Evolutionary conservation across 345 rosid genomes (phyloP), one percentile per base, ranked within the genome.

Genomic region (Lepidium sativum): DNA sequence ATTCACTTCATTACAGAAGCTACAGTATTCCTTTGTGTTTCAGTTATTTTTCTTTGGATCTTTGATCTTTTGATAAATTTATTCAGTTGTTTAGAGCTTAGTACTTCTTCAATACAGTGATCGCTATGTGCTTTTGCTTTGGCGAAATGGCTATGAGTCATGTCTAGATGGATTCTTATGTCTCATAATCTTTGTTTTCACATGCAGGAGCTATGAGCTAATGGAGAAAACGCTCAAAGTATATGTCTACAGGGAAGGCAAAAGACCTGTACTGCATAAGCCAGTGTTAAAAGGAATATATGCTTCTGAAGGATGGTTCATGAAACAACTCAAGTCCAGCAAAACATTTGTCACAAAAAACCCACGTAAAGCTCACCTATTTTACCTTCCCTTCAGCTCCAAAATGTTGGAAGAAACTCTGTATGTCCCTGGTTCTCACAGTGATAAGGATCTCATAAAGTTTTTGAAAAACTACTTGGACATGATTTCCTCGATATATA

Each of bases 251-350:
- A 80, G 53, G 78, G 98, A 92, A 80, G 98, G 98, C 57, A 80
- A 78, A 75, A 82, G 65, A 71, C 97, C 98, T 0, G 72, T 92
- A 55, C 23, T 92, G 21, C 98, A 92, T 70, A 73, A 49, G 59
- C 88, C 97, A 3, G 71, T 78, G 23, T 87, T 89, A 21, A 56
- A 82, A 76, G 98, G 98, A 41, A 89, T 92, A 82, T 92, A 92
- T 69, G 96, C 98, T 59, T 92, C 97, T 9, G 98, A 92, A 63
- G 97, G 98, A 72, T 92, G 98, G 98, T 92, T 92, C 72, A 89
- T 92, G 98, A 92, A 80, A 81, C 83, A 69, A 54, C 72, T 92
- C 63, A 82, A 86, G 70, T 67, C 82, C 44, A 84, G 79, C 86
- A 84, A 68, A 79, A 78, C 77, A 48, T 86, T 86, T 75, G 82